A percentile compares a stretch with the other conserved stretches of the same genome.
phyloP scores from a whole-genome alignment of 2,329 filamentous ascomycete species.

The Cercospora sp. region DNA sequence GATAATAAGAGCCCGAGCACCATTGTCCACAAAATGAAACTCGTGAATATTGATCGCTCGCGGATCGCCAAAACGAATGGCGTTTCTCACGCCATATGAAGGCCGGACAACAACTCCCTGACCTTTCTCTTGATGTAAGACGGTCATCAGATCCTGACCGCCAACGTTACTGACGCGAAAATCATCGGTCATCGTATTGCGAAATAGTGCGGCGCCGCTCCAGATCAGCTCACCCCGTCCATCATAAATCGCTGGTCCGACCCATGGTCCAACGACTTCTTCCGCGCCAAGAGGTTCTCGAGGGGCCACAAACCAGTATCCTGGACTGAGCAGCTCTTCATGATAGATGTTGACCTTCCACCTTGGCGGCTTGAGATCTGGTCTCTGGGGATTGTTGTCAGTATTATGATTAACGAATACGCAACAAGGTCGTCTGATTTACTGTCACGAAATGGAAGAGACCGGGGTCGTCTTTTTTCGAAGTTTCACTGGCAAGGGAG shows the following conservation, averaged over 20 bases:
- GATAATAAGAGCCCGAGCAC: conserved; percentile 17
- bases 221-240: conserved; percentile 18
- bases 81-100: conserved; percentile 14
- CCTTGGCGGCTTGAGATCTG: conserved; percentile 16
- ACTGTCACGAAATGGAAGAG: neutral
- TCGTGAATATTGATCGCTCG: conserved; percentile 19
- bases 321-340: conserved; percentile 11
- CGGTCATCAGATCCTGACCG: conserved; percentile 14
- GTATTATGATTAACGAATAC: neutral
- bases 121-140: conserved; percentile 10
- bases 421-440: neutral
- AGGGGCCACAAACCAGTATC: conserved; percentile 21
- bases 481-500: neutral
- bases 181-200: conserved; percentile 19
- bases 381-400: conserved; percentile 8
- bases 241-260: conserved; percentile 21
- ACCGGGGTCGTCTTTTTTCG: neutral
- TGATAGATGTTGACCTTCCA: conserved; percentile 19
- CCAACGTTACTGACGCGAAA: conserved; percentile 24
- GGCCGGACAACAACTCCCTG: conserved; percentile 11
- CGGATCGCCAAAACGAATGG: neutral
- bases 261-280: conserved; percentile 15
- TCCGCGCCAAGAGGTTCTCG: conserved; percentile 13
- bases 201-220: conserved; percentile 16
- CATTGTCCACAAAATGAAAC: conserved; percentile 20